These are phyloP conservation scores for Diaporthe batatas DNA, from an alignment of 2,329 filamentous ascomycete species.

Conservation along the genomic window DNA sequence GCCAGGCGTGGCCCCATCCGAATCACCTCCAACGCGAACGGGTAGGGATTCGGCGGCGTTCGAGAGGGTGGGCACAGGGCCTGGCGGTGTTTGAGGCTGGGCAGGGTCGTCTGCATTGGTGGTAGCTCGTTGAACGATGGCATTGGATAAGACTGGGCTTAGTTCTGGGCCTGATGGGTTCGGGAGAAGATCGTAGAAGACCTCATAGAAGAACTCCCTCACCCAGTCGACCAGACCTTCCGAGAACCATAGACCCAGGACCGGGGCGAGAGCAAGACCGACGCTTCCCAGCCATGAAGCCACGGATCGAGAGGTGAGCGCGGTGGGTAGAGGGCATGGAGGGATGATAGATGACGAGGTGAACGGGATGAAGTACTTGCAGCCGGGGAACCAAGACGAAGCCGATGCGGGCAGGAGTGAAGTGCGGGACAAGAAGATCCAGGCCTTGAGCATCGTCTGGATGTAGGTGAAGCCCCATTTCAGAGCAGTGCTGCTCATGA, in stretches of 20 bases:
- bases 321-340: conserved; percentile 58
- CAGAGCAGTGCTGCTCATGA: conserved; percentile 30
- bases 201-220: conserved; percentile 43
- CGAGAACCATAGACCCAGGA: conserved; percentile 59
- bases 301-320: conserved; percentile 55
- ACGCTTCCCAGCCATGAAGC: conserved; percentile 59
- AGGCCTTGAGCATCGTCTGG: conserved; percentile 65
- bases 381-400: conserved; percentile 57
- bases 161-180: conserved; percentile 35
- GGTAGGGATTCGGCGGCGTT: conserved; percentile 15
- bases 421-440: conserved; percentile 65
- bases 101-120: conserved; percentile 26
- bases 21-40: conserved; percentile 3
- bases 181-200: conserved; percentile 33
- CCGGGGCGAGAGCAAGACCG: conserved; percentile 60
- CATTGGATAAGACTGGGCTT: conserved; percentile 8
- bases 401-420: conserved; percentile 59
- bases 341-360: conserved; percentile 63
- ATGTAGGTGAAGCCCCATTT: conserved; percentile 51
- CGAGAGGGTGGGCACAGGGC: conserved; percentile 9
- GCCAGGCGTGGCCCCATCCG: background rate
- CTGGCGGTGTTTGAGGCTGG: conserved; percentile 17
- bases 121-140: conserved; percentile 16
- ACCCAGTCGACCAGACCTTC: conserved; percentile 20
- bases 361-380: conserved; percentile 68